Base-by-base conservation (phyloP, 164 flowering plant genomes). In the Amborella trichopoda region DNA sequence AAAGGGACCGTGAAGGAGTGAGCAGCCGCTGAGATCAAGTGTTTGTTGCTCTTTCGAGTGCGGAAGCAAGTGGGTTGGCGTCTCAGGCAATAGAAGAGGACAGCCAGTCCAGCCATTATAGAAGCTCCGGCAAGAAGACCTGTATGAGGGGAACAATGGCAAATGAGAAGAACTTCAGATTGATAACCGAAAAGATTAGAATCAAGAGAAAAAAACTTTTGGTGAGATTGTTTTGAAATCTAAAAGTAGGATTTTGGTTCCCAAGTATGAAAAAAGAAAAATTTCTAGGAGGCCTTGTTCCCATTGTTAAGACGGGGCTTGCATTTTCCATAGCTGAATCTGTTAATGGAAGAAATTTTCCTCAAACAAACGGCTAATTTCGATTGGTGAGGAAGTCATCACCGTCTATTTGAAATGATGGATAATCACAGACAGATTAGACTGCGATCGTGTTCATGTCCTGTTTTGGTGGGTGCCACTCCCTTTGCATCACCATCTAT, bases 81-180 rank as follows among this genome's bases (percentile, higher is more conserved):
- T 37, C 52, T 44, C 26, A 59, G 18, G 40, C 38, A 44, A 43
- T 26, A 62, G 53, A 60, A 67, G 34, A 58, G 8, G 26, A 58
- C 17, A 27, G 61, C 58, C 34, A 62, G 24, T 17, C 56, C 43
- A 21, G 64, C 36, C 74, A 79, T 69, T 13, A 75, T 4, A 22
- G 58, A 34, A 50, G 75, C 81, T 42, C 83, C 86, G 6, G 66
- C 78, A 12, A 51, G 28, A 33, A 74, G 47, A 25, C 78, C 88
- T 82, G 68, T 46, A 18, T 28, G 52, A 44, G 32, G 9, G 43
- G 46, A 32, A 19, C 16, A 37, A 18, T n/a, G 3, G 19, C 6
- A 37, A 10, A 37, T 6, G 41, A n/a, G 19, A 21, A 19, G 26
- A 23, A 0, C 2, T 43, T 28, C 47, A 28, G 23, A 30, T 44